A percentile compares a stretch with the other conserved stretches of the same genome.
These are phyloP conservation scores for Pseudogymnoascus sp. DNA, from an alignment of 2,329 filamentous ascomycete species.

Conservation along the genomic window DNA sequence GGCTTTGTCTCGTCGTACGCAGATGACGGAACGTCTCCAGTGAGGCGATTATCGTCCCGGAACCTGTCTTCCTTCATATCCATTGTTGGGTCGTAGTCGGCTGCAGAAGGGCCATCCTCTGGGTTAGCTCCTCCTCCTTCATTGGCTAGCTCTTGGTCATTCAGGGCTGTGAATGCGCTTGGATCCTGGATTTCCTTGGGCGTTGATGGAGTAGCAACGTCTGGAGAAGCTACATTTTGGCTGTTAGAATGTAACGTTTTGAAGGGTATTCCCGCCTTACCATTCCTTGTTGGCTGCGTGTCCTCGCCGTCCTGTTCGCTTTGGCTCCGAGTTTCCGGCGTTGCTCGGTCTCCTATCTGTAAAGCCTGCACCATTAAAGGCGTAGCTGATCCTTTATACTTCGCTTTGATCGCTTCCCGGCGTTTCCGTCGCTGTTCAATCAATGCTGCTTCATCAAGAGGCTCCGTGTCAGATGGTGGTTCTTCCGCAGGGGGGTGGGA, in stretches of 20 bases:
- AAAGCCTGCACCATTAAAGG: constrained; percentile 64
- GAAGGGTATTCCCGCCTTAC: constrained; percentile 26
- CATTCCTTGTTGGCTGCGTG: constrained; percentile 25
- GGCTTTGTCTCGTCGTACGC: constrained; percentile 53
- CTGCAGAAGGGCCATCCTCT: constrained; percentile 76
- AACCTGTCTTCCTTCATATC: constrained; percentile 82
- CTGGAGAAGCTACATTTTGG: constrained; percentile 21
- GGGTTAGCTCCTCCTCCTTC: constrained; percentile 33
- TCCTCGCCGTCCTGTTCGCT: constrained; percentile 17
- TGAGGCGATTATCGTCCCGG: constrained; percentile 59
- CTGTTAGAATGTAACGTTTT: constrained; percentile 14
- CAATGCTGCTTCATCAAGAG: constrained; percentile 73
- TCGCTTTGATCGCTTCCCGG: constrained; percentile 78
- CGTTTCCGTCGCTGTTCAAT: constrained; percentile 79
- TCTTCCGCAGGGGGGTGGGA: constrained; percentile 35
- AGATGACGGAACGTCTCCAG: constrained; percentile 45
- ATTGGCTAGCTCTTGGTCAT: constrained; percentile 63
- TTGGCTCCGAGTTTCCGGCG: constrained; percentile 20
- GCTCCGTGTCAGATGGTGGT: constrained; percentile 41
- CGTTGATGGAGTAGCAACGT: constrained; percentile 30
- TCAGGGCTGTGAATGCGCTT: constrained; percentile 50
- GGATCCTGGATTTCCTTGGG: constrained; percentile 27
- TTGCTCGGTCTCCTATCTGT: constrained; percentile 29
- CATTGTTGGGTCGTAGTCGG: constrained; percentile 81
- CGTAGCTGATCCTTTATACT: constrained; percentile 63